These are phyloP conservation scores for Fusarium tupiense DNA, from an alignment of 2,329 filamentous ascomycete species.

Conservation along the genomic window DNA sequence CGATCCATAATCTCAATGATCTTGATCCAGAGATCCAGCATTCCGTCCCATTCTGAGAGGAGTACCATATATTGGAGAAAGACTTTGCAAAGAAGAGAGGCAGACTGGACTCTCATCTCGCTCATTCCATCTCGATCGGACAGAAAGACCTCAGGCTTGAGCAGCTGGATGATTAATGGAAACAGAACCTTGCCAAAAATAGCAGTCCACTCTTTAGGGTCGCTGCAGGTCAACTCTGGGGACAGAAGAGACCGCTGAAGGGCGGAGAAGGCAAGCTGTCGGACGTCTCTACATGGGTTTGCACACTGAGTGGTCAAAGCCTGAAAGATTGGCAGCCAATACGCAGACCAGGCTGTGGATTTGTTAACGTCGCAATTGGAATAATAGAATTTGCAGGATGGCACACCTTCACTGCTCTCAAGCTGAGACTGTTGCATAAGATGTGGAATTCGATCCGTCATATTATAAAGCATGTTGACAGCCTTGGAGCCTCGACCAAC, in stretches of 20 bases:
- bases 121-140: constrained; percentile 93
- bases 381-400: neutral
- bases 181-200: constrained; percentile 96
- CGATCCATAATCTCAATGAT: constrained; percentile 96
- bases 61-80: constrained; percentile 93
- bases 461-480: constrained; percentile 80
- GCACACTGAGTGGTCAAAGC: constrained; percentile 89
- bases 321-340: constrained; percentile 95
- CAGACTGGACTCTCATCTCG: constrained; percentile 91
- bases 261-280: constrained; percentile 86
- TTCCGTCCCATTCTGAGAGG: constrained; percentile 84
- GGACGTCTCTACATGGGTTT: constrained; percentile 92
- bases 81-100: constrained; percentile 91
- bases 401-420: constrained; percentile 80
- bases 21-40: constrained; percentile 90
- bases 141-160: constrained; percentile 95
- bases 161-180: constrained; percentile 83
- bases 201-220: constrained; percentile 91
- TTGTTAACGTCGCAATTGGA: constrained; percentile 16
- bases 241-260: constrained; percentile 88
- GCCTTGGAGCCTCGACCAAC: constrained; percentile 83
- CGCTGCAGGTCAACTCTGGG: constrained; percentile 81
- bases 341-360: constrained; percentile 86
- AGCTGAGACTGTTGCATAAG: constrained; percentile 94
- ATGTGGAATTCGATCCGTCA: constrained; percentile 83